A percentile compares a stretch with the other conserved stretches of the same genome.
These are phyloP conservation scores for Aspergillus tanneri DNA, from an alignment of 2,329 filamentous ascomycete genomes.

Conservation along the genomic window DNA sequence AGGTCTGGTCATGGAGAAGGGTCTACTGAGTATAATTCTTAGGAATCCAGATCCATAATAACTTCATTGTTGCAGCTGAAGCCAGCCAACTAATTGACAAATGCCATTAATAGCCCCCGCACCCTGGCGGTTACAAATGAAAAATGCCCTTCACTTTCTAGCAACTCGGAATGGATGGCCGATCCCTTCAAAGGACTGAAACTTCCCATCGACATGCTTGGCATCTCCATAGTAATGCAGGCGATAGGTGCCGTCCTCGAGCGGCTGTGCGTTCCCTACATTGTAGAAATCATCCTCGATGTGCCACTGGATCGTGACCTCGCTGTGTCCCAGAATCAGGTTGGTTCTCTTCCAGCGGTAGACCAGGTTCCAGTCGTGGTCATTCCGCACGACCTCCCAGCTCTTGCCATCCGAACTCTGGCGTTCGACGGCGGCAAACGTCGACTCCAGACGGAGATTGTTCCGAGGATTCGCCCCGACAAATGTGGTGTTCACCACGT, in stretches of 20 bases:
- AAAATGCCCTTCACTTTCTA: background rate
- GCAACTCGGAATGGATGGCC: conserved; percentile 51
- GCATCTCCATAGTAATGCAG: conserved; percentile 81
- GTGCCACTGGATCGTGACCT: conserved; percentile 79
- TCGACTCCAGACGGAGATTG: conserved; percentile 74
- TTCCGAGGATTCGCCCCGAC: conserved; percentile 88
- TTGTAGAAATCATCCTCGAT: conserved; percentile 58
- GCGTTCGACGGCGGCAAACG: conserved; percentile 74
- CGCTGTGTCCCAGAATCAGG: conserved; percentile 68
- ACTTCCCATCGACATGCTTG: conserved; percentile 62
- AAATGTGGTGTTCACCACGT: conserved; percentile 66
- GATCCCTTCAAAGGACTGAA: conserved; percentile 68
- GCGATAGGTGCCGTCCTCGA: conserved; percentile 66
- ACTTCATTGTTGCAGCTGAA: too few species aligned
- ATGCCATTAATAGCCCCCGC: background rate
- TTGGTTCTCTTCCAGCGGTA: conserved; percentile 76
- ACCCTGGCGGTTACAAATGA: too few species aligned
- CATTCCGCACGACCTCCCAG: conserved; percentile 70
- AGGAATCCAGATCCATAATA: too few species aligned
- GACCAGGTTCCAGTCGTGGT: conserved; percentile 79
- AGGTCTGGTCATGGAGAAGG: too few species aligned
- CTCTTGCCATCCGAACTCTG: conserved; percentile 43
- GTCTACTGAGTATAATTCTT: too few species aligned
- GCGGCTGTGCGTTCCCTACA: conserved; percentile 32
- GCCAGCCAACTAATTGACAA: background rate